Evolutionary conservation across 495 filamentous ascomycete genomes (phyloP).

Genomic region (Penicillium coprophilum): DNA sequence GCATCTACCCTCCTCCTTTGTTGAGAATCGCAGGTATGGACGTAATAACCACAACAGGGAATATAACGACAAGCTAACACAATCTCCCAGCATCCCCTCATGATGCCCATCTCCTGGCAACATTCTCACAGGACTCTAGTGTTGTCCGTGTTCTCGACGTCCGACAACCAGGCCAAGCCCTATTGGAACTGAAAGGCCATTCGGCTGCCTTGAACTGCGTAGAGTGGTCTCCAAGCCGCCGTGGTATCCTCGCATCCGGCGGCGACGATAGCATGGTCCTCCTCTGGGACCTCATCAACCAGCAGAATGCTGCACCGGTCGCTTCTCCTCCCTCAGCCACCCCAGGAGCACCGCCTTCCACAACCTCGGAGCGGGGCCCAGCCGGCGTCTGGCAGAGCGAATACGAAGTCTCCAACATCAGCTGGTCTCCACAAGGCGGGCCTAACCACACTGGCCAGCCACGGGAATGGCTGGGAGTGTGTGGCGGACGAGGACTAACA

Average conservation of each 20-base stretch:
- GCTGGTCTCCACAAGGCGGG: slow-evolving; percentile 83
- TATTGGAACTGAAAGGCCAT: slow-evolving; percentile 94
- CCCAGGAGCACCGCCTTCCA: slow-evolving; percentile 35
- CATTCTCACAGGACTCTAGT: slow-evolving; percentile 90
- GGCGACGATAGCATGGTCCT: slow-evolving; percentile 89
- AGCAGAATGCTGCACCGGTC: slow-evolving; percentile 54
- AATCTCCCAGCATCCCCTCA: slow-evolving; percentile 75
- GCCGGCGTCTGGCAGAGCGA: slow-evolving; percentile 91
- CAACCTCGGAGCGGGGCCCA: slow-evolving; percentile 58
- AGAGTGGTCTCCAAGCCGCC: slow-evolving; percentile 87
- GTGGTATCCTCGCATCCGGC: slow-evolving; percentile 87
- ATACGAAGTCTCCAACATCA: slow-evolving; percentile 92
- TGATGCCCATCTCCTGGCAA: slow-evolving; percentile 92
- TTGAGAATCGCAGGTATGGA: slow-evolving; percentile 71
- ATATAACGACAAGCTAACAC: background rate
- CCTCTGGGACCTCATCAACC: slow-evolving; percentile 88
- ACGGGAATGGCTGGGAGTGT: slow-evolving; percentile 92
- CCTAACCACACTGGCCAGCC: slow-evolving; percentile 61
- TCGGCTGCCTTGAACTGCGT: slow-evolving; percentile 81
- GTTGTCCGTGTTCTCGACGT: slow-evolving; percentile 95
- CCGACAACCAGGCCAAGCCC: slow-evolving; percentile 90
- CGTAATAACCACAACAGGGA: background rate
- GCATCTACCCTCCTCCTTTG: slow-evolving; percentile 79
- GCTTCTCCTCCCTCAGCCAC: slow-evolving; percentile 32
- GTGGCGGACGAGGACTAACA: slow-evolving; percentile 88